A percentile compares a stretch with the other conserved stretches of the same genome.
phyloP scores from a whole-genome alignment of 257 asterid genomes.

The Fraxinus pennsylvanica region DNA sequence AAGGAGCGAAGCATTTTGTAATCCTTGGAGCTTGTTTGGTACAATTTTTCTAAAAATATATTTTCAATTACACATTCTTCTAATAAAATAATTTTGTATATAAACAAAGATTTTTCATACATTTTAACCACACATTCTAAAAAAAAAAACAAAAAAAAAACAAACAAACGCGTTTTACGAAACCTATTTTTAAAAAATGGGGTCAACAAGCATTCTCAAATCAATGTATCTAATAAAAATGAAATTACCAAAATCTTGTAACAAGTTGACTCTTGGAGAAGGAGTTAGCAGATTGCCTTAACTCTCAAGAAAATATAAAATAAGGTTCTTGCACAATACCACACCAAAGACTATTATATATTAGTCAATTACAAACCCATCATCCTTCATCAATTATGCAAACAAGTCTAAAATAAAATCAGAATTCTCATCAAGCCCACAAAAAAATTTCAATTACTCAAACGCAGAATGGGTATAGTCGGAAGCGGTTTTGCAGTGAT shows the following conservation, averaged over 20 bases:
- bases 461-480: constrained; percentile 10
- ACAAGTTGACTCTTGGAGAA: constrained; percentile 24
- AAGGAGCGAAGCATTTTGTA: too few relatives aligned
- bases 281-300: neutral
- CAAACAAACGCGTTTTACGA: too few relatives aligned
- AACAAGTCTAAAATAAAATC: neutral
- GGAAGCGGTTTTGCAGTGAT: constrained; percentile 6
- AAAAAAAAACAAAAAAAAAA: too few relatives aligned
- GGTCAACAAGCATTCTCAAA: too few relatives aligned
- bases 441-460: neutral
- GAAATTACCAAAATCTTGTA: neutral
- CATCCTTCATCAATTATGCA: neutral
- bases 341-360: neutral
- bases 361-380: neutral
- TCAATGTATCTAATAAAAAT: too few relatives aligned
- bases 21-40: too few relatives aligned
- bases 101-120: too few relatives aligned
- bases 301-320: neutral
- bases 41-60: too few relatives aligned
- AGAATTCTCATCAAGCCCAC: neutral
- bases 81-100: too few relatives aligned
- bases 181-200: too few relatives aligned
- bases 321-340: constrained; percentile 24
- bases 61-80: too few relatives aligned
- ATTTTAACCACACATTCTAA: too few relatives aligned